Percentiles rank a stretch among this genome's conserved stretches.
These are phyloP conservation scores for Mycena sanguinolenta DNA, from an alignment of 768 basidiomycete species.

Conservation along the genomic window DNA sequence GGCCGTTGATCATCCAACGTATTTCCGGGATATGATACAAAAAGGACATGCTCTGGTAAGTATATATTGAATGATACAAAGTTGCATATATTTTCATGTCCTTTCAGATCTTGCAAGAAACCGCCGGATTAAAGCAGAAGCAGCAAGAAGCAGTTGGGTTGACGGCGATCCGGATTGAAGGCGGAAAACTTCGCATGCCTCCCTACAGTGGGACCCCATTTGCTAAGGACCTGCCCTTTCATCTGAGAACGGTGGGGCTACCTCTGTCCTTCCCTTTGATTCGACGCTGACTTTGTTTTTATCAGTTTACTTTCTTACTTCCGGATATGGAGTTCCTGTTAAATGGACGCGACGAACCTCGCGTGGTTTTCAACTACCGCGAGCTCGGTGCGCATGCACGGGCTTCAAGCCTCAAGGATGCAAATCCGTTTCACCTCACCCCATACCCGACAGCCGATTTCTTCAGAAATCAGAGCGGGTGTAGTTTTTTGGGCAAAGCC, in stretches of 20 bases:
- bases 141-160: constrained; percentile 31
- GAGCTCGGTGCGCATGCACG: constrained; percentile 6
- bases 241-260: constrained; percentile 12
- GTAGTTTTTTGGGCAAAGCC: constrained; percentile 4
- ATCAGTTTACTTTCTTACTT: constrained; percentile 28
- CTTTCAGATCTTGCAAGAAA: constrained; percentile 20
- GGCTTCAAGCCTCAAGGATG: constrained; percentile 10
- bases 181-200: constrained; percentile 24
- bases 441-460: constrained; percentile 27
- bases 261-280: not conserved
- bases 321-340: constrained; percentile 35
- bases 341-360: constrained; percentile 39
- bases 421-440: constrained; percentile 25
- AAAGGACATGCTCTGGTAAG: constrained; percentile 22
- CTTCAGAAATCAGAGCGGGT: constrained; percentile 34
- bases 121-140: constrained; percentile 5
- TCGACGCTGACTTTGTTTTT: constrained; percentile 4
- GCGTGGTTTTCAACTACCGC: constrained; percentile 33
- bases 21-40: constrained; percentile 25
- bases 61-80: not conserved
- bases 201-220: constrained; percentile 30
- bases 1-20: constrained; percentile 12
- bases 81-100: not conserved
- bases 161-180: constrained; percentile 26
- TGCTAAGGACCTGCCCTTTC: constrained; percentile 12